Percentiles rank a stretch among this genome's conserved stretches.
Evolutionary conservation across 495 filamentous ascomycete species (phyloP).

Genomic region (Podospora pseudocomata): DNA sequence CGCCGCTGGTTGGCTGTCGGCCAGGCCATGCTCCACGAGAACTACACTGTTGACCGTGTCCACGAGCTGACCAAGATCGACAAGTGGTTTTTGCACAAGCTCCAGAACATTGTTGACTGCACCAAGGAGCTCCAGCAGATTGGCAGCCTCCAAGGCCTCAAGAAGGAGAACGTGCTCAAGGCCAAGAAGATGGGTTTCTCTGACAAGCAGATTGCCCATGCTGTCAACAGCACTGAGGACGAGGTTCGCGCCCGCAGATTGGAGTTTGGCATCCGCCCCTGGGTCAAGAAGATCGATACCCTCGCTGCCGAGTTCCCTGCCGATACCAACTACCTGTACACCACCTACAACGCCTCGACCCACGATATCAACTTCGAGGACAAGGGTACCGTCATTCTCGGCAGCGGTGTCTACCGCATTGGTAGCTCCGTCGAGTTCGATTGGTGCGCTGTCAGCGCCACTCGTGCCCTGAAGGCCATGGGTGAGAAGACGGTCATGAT

Average conservation of each 20-base stretch:
- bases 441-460: constrained; percentile 96
- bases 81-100: constrained; percentile 96
- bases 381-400: constrained; percentile 83
- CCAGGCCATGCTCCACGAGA: constrained; percentile 95
- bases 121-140: constrained; percentile 81
- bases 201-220: constrained; percentile 86
- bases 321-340: constrained; percentile 95
- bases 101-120: constrained; percentile 91
- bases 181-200: constrained; percentile 98
- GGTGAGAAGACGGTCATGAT: constrained; percentile 99
- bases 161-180: constrained; percentile 79
- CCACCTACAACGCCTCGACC: constrained; percentile 93
- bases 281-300: constrained; percentile 97
- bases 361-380: constrained; percentile 96
- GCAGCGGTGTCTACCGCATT: constrained; percentile 94
- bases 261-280: constrained; percentile 80
- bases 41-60: constrained; percentile 83
- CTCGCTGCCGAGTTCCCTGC: constrained; percentile 98
- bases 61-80: constrained; percentile 95
- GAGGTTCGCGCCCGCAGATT: constrained; percentile 81
- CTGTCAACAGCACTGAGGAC: constrained; percentile 83
- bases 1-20: constrained; percentile 95
- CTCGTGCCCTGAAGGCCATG: constrained; percentile 77
- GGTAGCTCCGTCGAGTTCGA: constrained; percentile 98
- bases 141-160: constrained; percentile 79